Conservation (phyloP, 805 yeast genomes). For the Candida oleophila region DNA sequence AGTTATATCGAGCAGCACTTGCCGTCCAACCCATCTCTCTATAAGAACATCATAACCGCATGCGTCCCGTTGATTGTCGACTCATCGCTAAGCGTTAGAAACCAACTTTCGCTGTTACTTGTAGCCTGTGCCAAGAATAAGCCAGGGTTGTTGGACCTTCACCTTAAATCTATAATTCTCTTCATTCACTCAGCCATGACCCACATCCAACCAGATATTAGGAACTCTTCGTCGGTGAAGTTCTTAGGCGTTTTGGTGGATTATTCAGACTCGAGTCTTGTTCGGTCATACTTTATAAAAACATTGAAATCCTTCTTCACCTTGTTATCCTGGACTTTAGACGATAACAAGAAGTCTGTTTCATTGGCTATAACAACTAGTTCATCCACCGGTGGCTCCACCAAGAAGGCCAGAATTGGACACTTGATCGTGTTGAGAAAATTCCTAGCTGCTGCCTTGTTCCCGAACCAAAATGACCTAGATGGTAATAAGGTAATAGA, state of each 20-base stretch:
- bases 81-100: constrained; percentile 62
- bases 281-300: constrained; percentile 66
- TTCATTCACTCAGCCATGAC: constrained; percentile 92
- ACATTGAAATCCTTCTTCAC: constrained; percentile 66
- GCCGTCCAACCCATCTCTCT: constrained; percentile 51
- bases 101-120: constrained; percentile 49
- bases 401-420: constrained; percentile 34
- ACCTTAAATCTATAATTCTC: constrained; percentile 59
- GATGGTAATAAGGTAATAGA: constrained; percentile 13
- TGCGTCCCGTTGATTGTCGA: constrained; percentile 67
- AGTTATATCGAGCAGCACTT: constrained; percentile 49
- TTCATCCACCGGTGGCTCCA: constrained; percentile 29
- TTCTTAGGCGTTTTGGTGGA: constrained; percentile 62
- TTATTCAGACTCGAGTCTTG: constrained; percentile 52
- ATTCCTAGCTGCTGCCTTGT: constrained; percentile 47
- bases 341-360: constrained; percentile 32
- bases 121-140: constrained; percentile 48
- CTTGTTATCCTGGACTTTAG: constrained; percentile 71
- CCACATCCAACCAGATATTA: constrained; percentile 74
- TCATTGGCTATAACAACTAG: constrained; percentile 35
- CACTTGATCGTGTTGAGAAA: constrained; percentile 44
- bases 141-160: constrained; percentile 57
- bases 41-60: constrained; percentile 57
- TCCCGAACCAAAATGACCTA: constrained; percentile 18
- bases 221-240: constrained; percentile 65